Conservation (phyloP, 768 basidiomycete genomes). For the Trametes sanguinea region DNA sequence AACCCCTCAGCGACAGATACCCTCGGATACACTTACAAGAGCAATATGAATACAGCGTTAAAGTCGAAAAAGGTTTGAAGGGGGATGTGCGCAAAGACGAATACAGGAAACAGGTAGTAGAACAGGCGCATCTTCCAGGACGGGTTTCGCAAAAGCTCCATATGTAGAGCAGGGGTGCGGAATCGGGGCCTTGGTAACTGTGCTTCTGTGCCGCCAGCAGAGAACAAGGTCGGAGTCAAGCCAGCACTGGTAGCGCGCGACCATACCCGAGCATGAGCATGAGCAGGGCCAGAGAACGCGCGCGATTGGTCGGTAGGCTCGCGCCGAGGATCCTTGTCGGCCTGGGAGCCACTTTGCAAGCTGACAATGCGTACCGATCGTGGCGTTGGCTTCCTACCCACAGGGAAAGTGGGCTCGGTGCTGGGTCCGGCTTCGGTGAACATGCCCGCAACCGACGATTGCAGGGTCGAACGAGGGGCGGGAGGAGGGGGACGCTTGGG, state of each 20-base stretch:
- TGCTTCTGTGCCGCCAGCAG: conserved; percentile 33
- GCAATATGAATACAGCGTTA: conserved; percentile 79
- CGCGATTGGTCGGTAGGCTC: conserved; percentile 56
- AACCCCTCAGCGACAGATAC: conserved; percentile 3
- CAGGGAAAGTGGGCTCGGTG: conserved; percentile 37
- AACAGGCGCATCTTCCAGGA: conserved; percentile 55
- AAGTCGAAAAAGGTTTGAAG: conserved; percentile 88
- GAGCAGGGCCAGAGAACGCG: conserved; percentile 33
- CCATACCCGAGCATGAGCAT: conserved; percentile 52
- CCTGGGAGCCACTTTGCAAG: conserved; percentile 52
- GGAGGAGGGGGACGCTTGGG: conserved; percentile 78
- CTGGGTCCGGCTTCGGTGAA: conserved; percentile 35
- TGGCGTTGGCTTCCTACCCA: conserved; percentile 78
- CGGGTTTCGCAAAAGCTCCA: conserved; percentile 67
- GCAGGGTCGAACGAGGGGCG: conserved; percentile 69
- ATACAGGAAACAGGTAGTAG: conserved; percentile 69
- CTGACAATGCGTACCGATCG: conserved; percentile 83
- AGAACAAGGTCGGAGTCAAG: conserved; percentile 46
- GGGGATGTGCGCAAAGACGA: conserved; percentile 71
- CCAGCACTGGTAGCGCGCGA: conserved; percentile 55
- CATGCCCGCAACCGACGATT: conserved; percentile 52
- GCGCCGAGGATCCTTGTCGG: conserved; percentile 41
- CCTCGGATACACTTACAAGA: conserved; percentile 62
- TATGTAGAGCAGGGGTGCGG: conserved; percentile 63
- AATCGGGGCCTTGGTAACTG: conserved; percentile 62